These are phyloP conservation scores for Rhodotorula sp. DNA, from an alignment of 1,284 basidiomycete genomes.

Conservation along the genomic window DNA sequence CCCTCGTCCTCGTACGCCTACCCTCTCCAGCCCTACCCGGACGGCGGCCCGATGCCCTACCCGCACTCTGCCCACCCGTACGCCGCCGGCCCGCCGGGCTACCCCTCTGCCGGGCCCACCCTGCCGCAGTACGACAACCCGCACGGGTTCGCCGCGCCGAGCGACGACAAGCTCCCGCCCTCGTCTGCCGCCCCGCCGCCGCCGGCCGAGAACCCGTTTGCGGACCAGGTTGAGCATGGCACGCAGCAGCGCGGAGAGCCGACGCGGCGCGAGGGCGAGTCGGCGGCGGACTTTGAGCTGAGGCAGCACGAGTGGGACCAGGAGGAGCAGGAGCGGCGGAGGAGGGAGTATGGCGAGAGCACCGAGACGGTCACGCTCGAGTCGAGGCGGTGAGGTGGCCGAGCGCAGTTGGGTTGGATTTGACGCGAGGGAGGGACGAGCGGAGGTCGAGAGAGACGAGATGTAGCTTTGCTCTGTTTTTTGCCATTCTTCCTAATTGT, in stretches of 20 bases:
- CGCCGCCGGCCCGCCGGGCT: background rate
- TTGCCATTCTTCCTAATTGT: too few species aligned
- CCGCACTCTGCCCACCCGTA: conserved; percentile 2
- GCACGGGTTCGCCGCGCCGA: conserved; percentile 6
- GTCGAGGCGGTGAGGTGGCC: background rate
- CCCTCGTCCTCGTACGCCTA: conserved; percentile 29
- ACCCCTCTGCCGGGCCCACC: background rate
- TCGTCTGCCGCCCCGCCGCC: background rate
- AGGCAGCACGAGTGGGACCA: conserved; percentile 22
- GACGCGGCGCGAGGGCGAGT: conserved; percentile 14
- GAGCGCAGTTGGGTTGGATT: too few species aligned
- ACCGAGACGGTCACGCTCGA: conserved; percentile 40
- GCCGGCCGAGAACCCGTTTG: conserved; percentile 25
- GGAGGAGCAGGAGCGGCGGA: conserved; percentile 5
- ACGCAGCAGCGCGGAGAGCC: background rate
- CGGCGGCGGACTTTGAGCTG: conserved; percentile 24
- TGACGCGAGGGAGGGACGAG: too few species aligned
- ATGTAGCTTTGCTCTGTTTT: too few species aligned
- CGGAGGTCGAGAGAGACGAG: too few species aligned
- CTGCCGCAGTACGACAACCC: conserved; percentile 25
- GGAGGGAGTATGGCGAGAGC: conserved; percentile 6
- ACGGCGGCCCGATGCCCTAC: background rate
- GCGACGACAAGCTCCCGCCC: conserved; percentile 12
- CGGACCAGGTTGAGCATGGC: conserved; percentile 15
- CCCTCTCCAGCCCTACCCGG: conserved; percentile 29